Percentiles rank a stretch among this genome's conserved stretches.
Evolutionary conservation across 106 monocot genomes (phyloP).

Genomic region (Hemerocallis citrina): DNA sequence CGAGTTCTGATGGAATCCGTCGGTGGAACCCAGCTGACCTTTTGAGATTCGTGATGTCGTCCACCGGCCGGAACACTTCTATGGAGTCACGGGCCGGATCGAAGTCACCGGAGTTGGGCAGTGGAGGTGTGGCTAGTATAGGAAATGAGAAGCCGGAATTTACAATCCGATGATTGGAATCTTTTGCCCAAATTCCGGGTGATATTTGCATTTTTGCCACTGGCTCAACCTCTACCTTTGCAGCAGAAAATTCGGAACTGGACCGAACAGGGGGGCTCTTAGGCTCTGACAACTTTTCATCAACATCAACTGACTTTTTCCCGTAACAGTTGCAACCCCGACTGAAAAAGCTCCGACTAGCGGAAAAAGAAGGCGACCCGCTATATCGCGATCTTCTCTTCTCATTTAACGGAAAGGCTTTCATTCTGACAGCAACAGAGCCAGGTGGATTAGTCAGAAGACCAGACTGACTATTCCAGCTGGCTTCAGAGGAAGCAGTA

Average conservation of each 20-base stretch:
- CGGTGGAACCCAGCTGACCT: not conserved
- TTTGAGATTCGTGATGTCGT: not conserved
- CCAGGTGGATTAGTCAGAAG: not conserved
- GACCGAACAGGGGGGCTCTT: constrained; percentile 15
- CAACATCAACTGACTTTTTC: constrained; percentile 48
- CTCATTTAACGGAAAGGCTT: not conserved
- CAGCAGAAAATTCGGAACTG: not conserved
- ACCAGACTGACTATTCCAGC: constrained; percentile 30
- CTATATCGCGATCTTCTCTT: constrained; percentile 5
- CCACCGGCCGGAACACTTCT: constrained; percentile 39
- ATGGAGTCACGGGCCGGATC: constrained; percentile 36
- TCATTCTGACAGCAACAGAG: not conserved
- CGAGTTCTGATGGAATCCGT: too few species aligned
- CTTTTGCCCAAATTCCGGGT: constrained; percentile 15
- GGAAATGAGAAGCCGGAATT: constrained; percentile 41
- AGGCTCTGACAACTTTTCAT: constrained; percentile 28
- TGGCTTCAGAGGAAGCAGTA: constrained; percentile 57
- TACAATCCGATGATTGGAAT: constrained; percentile 6
- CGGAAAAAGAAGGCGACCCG: not conserved
- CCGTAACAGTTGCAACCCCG: constrained; percentile 56
- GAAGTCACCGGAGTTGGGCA: too few species aligned
- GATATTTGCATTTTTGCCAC: constrained; percentile 29
- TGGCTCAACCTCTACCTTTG: constrained; percentile 11
- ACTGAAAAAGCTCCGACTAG: constrained; percentile 24
- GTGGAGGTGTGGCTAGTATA: not conserved